Base-by-base conservation (phyloP, 1,139 yeast species). In the Yamadazyma sp. region DNA sequence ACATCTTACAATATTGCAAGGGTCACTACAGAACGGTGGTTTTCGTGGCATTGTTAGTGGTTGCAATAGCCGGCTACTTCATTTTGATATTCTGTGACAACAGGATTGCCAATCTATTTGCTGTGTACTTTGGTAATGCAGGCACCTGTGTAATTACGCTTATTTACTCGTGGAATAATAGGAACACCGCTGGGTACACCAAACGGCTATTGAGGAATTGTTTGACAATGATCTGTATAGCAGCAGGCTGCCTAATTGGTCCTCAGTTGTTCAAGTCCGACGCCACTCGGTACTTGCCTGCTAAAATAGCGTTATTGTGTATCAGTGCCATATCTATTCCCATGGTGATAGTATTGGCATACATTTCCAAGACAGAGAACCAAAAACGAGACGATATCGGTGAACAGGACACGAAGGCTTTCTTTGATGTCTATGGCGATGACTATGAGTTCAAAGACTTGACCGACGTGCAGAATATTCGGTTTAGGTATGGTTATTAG, bases 181-280 rank as follows among this genome's bases (percentile, higher is more conserved):
- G 67, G 5, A 66, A 66, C 42, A 64, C 70, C 11, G 62, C 69
- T 4, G 71, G 71, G 2, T 58, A 64, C 37, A 61, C 68, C 16
- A 65, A 65, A 41, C 53, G 64, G 42, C 49, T 63, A 24, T 49
- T 56, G 22, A 48, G 67, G 33, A 61, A 59, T 44, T 61, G 63
- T 24, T 42, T 56, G 37, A 60, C 65, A 0, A 61, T 62, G 72
- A 55, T 65, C 38, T 64, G 62, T 18, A 66, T 65, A 38, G 61
- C 72, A 3, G 46, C 64, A 12, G 72, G 69, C 1, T 54, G 63
- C 36, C 52, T 68, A 12, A 64, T 68, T 39, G 74, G 73, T 0
- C 74, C 74, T 1, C 74, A 68, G 45, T 42, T 67, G 22, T 67
- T 68, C 46, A 63, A 61, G 41, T 57, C 58, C 3, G 49, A 55